Evolutionary conservation across 2,329 filamentous ascomycete species (phyloP), one percentile per base, ranked within the genome.

Genomic region (Trichoderma endophyticum): DNA sequence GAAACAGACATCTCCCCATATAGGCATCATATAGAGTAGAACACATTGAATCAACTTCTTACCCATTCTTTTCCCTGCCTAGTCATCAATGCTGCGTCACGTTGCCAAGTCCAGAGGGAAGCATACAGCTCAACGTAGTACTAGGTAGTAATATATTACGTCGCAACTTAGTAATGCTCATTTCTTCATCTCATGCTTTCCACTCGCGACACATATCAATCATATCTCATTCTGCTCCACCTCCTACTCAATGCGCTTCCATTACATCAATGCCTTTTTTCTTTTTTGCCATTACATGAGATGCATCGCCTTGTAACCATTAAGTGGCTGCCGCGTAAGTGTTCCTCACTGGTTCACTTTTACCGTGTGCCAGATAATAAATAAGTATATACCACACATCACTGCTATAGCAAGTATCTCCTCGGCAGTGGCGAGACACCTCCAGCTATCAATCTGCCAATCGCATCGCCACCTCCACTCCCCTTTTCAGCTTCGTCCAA

Each of bases 311-410:
- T 61, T 15, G 39, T 32, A 61, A 54, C 67, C 67, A 62, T 62
- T 28, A 62, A 24, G 39, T 51, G 39, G 36, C 43, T 65, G 32
- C 61, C 28, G 60, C 18, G 4, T 34, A 43, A 59, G 48, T 57
- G 28, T 61, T 43, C 48, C 60, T 60, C 12, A 18, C 60, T 54
- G 66, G 60, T 39, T 61, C 54, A 36, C 60, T 65, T 24, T 61
- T 30, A 65, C 72, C 62, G 61, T 71, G 62, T 70, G 68, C 73
- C 66, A 57, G 48, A 73, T 73, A 24, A 74, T 71, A 72, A 71
- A 63, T 73, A 68, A 48, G 56, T 75, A 75, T 75, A 74, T 70
- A 73, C 73, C 73, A 70, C 72, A 72, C 68, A 72, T 74, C 71
- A 71, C 70, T 57, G 59, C 59, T 34, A 68, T 62, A 68, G 59